phyloP scores from a whole-genome alignment of 202 grass and related monocot species.

The Zizania palustris region DNA sequence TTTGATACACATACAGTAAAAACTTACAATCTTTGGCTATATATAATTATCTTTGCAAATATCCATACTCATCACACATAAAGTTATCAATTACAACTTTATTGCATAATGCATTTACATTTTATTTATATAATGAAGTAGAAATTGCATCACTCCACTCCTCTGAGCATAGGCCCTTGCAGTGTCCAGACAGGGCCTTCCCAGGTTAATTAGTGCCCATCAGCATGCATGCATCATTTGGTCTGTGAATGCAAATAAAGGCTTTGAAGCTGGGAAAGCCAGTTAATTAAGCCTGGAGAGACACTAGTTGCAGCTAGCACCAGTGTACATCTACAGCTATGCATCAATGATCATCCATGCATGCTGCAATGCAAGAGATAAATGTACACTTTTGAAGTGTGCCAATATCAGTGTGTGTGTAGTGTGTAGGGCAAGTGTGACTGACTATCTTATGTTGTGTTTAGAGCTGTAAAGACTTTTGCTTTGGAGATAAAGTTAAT shows the following conservation, averaged over 20 bases:
- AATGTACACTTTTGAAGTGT: slow-evolving; percentile 25
- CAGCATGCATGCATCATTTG: background rate
- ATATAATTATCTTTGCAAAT: too few relatives aligned
- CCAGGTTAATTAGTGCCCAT: background rate
- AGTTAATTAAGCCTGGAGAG: slow-evolving; percentile 3
- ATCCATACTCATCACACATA: too few relatives aligned
- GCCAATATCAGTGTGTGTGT: slow-evolving; percentile 23
- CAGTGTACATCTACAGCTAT: slow-evolving; percentile 34
- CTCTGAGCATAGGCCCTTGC: too few relatives aligned
- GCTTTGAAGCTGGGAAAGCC: slow-evolving; percentile 24
- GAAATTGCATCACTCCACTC: too few relatives aligned
- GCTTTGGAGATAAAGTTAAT: too few relatives aligned
- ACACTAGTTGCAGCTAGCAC: background rate
- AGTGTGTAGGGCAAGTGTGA: background rate
- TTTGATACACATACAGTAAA: too few relatives aligned
- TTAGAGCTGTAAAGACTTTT: too few relatives aligned
- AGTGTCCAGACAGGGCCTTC: background rate
- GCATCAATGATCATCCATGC: slow-evolving; percentile 6
- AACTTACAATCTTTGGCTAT: too few relatives aligned
- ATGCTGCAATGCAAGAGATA: background rate
- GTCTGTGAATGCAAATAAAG: background rate
- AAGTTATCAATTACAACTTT: too few relatives aligned
- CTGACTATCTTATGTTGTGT: too few relatives aligned
- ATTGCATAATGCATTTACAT: too few relatives aligned
- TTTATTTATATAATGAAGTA: too few relatives aligned